These are phyloP conservation scores for Chaetomium fimeti DNA, from an alignment of 495 filamentous ascomycete species.

Conservation along the genomic window DNA sequence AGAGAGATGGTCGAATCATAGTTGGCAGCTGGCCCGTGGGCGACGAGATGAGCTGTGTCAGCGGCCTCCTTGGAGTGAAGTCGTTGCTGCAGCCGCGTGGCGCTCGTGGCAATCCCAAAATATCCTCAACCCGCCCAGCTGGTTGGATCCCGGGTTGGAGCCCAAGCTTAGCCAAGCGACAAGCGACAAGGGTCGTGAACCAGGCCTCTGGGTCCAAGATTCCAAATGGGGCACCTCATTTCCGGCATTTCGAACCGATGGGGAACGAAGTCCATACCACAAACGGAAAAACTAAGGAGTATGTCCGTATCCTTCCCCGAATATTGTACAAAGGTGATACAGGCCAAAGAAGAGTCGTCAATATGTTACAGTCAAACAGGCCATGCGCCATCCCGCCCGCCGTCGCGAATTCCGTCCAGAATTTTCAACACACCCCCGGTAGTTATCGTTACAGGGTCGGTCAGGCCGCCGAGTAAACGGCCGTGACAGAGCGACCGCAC, in stretches of 20 bases:
- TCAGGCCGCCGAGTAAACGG: conserved; percentile 62
- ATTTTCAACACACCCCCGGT: background rate
- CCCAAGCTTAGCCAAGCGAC: background rate
- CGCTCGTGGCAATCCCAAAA: conserved; percentile 9
- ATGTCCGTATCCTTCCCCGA: background rate
- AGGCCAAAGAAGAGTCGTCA: background rate
- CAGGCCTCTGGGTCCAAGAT: background rate
- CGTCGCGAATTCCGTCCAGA: background rate
- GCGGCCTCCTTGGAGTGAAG: background rate
- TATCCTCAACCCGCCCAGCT: background rate
- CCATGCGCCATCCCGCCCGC: background rate
- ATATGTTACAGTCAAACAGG: conserved; percentile 13
- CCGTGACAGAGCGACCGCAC: conserved; percentile 81
- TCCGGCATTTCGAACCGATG: background rate
- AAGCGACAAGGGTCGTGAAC: background rate
- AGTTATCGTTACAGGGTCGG: no score
- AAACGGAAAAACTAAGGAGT: background rate
- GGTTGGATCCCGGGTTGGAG: background rate
- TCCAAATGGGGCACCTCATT: background rate
- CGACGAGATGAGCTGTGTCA: background rate
- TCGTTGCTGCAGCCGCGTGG: background rate
- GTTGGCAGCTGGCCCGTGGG: no score
- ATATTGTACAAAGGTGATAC: background rate
- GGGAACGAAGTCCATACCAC: background rate
- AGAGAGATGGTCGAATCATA: no score